Base-by-base conservation (phyloP, 257 asterid genomes). In the Plantago major region DNA sequence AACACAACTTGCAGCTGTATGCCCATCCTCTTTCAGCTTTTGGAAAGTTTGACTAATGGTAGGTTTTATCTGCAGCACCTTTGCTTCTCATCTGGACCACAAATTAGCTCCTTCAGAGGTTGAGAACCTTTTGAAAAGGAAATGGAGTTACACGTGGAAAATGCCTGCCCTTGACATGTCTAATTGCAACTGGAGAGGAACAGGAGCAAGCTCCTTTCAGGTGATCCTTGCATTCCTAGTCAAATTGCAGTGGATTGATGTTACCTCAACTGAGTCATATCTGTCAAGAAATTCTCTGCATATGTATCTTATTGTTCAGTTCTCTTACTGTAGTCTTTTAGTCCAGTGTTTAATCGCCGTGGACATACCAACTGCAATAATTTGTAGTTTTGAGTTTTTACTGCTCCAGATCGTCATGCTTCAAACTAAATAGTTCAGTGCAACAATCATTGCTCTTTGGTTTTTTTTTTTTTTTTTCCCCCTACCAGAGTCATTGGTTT, bases 121-220 rank as follows among this genome's bases (percentile, higher is more conserved):
- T 54, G 84, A 80, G 49, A 40, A 67, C 15, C 62, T 89, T 59
- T 46, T 71, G 72, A 63, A 66, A 74, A 81, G 71, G 68, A 86
- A 83, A 70, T 92, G 95, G 88, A 81, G 55, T 55, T 89, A 83
- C 76, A 79, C 78, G 64, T 92, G 97, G 97, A 84, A 76, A 73
- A 63, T 65, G 71, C 90, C 95, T 18, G 89, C 93, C 67, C 61
- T 74, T 67, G 77, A 70, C 71, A 68, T 68, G 85, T 63, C 85
- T 44, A 84, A 74, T 73, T 72, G 93, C 84, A 67, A 71, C 73
- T 92, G 99, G 99, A 79, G 77, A 64, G 99, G 99, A 78, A 86
- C 97, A 11, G 91, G 90, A 70, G 73, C 69, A 52, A 73, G 90
- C 78, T 72, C 72, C 67, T 59, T 81, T 45, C 74, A 86, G 97